These are phyloP conservation scores for Chytriomyces sp. DNA, from an alignment of 192 early-diverging fungal genomes.

Conservation along the genomic window DNA sequence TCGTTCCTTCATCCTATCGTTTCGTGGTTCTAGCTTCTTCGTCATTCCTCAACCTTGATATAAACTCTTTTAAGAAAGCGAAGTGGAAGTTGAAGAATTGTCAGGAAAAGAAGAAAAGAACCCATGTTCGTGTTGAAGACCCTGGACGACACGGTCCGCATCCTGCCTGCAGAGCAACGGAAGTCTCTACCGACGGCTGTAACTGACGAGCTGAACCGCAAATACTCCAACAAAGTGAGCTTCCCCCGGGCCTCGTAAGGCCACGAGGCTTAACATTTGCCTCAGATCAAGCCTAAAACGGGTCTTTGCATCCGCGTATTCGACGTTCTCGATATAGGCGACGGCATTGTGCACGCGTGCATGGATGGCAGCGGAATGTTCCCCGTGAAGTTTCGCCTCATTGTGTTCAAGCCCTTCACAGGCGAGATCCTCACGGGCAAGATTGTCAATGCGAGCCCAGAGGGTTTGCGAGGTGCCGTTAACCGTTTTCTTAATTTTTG, in stretches of 20 bases:
- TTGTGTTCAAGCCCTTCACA: conserved; percentile 89
- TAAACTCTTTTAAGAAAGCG: too few species aligned
- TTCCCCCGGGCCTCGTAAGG: background rate
- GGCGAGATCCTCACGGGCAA: conserved; percentile 85
- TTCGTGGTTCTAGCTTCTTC: too few species aligned
- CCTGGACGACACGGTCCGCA: conserved; percentile 82
- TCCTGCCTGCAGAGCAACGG: conserved; percentile 76
- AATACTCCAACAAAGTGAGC: conserved; percentile 89
- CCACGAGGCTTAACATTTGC: background rate
- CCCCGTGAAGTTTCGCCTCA: conserved; percentile 78
- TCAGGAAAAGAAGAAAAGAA: too few species aligned
- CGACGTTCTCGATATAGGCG: conserved; percentile 81
- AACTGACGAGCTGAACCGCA: conserved; percentile 85
- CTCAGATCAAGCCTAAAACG: conserved; percentile 78
- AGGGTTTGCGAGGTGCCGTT: conserved; percentile 67
- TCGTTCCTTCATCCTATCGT: too few species aligned
- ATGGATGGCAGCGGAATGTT: conserved; percentile 78
- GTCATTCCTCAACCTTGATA: too few species aligned
- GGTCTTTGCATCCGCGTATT: conserved; percentile 86
- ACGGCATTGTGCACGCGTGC: conserved; percentile 82
- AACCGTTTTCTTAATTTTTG: conserved; percentile 7
- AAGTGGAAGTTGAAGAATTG: too few species aligned
- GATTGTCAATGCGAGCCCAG: conserved; percentile 68
- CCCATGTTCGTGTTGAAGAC: conserved; percentile 89
- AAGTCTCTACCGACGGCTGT: conserved; percentile 78